Evolutionary conservation across 352 stramenopile genomes (phyloP), one percentile per base, ranked within the genome.

Genomic region (Aphanomyces invadans): DNA sequence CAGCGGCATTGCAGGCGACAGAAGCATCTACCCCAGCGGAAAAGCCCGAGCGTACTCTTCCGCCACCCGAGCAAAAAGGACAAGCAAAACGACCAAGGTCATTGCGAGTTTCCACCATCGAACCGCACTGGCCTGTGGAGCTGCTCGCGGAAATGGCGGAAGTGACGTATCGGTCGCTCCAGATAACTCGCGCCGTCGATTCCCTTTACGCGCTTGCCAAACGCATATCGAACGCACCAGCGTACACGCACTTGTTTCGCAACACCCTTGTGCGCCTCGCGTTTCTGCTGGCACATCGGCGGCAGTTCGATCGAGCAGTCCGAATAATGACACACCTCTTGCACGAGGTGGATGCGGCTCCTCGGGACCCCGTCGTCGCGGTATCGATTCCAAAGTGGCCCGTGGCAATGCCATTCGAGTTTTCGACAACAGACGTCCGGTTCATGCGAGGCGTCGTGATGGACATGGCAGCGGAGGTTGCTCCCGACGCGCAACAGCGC

Each of bases 371-470:
- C 45, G 32, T 19, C 60, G 32, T 28, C 42, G 36, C 25, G 5
- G 23, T 48, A 31, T 25, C 55, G n/a, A 11, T 51, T 10, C 32
- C 60, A 2, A 0, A 29, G 29, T 57, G 49, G 49, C 49, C 49
- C 7, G 49, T 57, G 19, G 4, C 29, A n/a, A 59, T 57, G 42
- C n/a, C 60, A 26, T 67, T 57, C 26, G 15, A 57, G 3, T 29
- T 57, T 2, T 55, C 26, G 2, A 0, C 4, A 23, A 42, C n/a
- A 21, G 60, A 67, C 28, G 60, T 51, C 3, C 60, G 38, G n/a
- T 67, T 67, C 48, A 19, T 67, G 0, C 60, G 60, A 29, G 60
- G 60, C 17, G 33, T 57, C 12, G 19, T 67, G 2, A 23, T 17
- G 0, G 60, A 67, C 28, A 17, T 60, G n/a, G 23, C 38, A 17